These are phyloP conservation scores for Myxozyma melibiosi DNA, from an alignment of 805 yeast species.

Conservation along the genomic window DNA sequence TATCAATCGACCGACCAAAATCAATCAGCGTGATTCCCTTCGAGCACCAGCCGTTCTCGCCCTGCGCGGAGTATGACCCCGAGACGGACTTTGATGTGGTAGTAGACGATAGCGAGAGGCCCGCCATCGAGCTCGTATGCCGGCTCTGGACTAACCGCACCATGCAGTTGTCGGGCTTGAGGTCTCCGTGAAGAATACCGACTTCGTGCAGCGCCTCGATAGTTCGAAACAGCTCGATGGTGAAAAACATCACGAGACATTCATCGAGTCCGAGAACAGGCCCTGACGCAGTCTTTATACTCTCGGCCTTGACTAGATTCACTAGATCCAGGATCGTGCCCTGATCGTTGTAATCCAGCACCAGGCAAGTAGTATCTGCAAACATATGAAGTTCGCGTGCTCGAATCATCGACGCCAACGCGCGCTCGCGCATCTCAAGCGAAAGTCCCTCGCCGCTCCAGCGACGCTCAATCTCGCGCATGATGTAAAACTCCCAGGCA, in stretches of 20 bases:
- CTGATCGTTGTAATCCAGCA: slow-evolving; percentile 64
- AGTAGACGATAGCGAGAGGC: slow-evolving; percentile 15
- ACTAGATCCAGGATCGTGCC: slow-evolving; percentile 76
- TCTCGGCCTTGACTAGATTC: slow-evolving; percentile 49
- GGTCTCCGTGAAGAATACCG: slow-evolving; percentile 79
- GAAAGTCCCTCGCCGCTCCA: slow-evolving; percentile 29
- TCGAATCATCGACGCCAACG: slow-evolving; percentile 49
- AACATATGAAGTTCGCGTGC: slow-evolving; percentile 58
- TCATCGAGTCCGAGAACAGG: slow-evolving; percentile 53
- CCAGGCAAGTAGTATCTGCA: slow-evolving; percentile 67
- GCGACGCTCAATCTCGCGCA: slow-evolving; percentile 57
- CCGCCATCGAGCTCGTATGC: slow-evolving; percentile 23
- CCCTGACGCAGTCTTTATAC: slow-evolving; percentile 13
- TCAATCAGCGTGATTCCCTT: slow-evolving; percentile 70
- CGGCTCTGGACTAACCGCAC: slow-evolving; percentile 49
- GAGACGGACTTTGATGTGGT: not conserved
- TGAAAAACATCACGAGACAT: slow-evolving; percentile 58
- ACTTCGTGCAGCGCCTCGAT: slow-evolving; percentile 63
- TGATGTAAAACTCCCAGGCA: slow-evolving; percentile 80
- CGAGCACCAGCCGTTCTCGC: slow-evolving; percentile 50
- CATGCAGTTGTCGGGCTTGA: slow-evolving; percentile 88
- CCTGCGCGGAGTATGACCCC: slow-evolving; percentile 42
- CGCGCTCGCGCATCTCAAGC: slow-evolving; percentile 23
- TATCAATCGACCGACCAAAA: slow-evolving; percentile 79
- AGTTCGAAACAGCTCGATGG: slow-evolving; percentile 63